phyloP scores from a whole-genome alignment of 768 basidiomycete genomes.

The Termitomyces sp. region DNA sequence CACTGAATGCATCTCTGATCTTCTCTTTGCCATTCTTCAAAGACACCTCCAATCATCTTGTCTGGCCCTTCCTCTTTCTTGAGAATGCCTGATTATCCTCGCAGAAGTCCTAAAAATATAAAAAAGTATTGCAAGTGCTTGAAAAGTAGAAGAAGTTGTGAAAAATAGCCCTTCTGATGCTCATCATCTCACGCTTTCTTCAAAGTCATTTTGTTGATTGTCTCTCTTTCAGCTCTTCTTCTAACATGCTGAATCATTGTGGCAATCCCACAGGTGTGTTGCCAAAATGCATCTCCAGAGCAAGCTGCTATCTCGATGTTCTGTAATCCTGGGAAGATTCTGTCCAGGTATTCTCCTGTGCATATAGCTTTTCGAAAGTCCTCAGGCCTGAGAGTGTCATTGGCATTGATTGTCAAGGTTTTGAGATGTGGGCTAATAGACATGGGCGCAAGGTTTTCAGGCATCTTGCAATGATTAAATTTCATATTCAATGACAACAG shows the following conservation, averaged over 20 bases:
- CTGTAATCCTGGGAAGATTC: not conserved
- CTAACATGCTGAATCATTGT: not conserved
- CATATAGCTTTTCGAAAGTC: not conserved
- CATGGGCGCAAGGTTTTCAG: not conserved
- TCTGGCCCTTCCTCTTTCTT: too few relatives aligned
- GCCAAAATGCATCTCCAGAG: not conserved
- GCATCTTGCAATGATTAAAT: not conserved
- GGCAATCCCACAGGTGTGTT: not conserved
- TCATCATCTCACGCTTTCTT: too few relatives aligned
- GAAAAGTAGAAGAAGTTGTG: too few relatives aligned
- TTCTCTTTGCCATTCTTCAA: too few relatives aligned
- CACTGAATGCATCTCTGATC: too few relatives aligned
- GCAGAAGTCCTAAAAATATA: too few relatives aligned
- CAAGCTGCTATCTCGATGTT: not conserved
- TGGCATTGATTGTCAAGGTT: not conserved
- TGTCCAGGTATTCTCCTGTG: slow-evolving; percentile 2
- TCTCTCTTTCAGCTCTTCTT: not conserved
- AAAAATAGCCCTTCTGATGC: too few relatives aligned
- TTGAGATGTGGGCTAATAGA: not conserved
- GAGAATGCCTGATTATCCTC: too few relatives aligned
- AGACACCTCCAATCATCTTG: too few relatives aligned
- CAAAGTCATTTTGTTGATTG: not conserved
- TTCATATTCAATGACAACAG: not conserved
- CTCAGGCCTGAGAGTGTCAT: not conserved
- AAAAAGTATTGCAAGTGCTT: too few relatives aligned